Conservation (phyloP, 2,329 filamentous ascomycete genomes). For the Claviceps sp. region DNA sequence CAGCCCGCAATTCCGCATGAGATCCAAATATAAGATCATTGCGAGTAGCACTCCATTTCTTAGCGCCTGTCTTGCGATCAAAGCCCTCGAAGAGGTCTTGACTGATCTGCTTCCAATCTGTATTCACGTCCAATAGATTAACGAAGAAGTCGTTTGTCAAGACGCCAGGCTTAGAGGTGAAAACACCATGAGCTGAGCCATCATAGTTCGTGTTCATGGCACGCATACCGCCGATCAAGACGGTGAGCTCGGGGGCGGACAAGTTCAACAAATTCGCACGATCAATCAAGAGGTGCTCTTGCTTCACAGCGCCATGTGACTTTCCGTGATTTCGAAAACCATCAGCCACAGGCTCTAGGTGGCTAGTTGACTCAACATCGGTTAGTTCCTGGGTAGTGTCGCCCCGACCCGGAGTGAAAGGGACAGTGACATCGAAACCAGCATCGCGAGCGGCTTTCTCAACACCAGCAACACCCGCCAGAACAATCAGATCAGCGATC, state of each 20-base stretch:
- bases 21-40: conserved; percentile 58
- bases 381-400: conserved; percentile 63
- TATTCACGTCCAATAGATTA: conserved; percentile 58
- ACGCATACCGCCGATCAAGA: conserved; percentile 59
- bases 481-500: conserved; percentile 65
- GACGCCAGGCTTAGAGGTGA: conserved; percentile 53
- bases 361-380: conserved; percentile 47
- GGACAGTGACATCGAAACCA: conserved; percentile 40
- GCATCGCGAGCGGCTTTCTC: conserved; percentile 52
- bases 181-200: conserved; percentile 50
- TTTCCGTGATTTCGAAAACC: conserved; percentile 71
- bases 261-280: conserved; percentile 57
- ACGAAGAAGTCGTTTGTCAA: conserved; percentile 74
- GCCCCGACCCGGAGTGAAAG: conserved; percentile 59
- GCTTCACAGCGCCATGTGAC: conserved; percentile 43
- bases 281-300: conserved; percentile 61
- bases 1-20: conserved; percentile 59
- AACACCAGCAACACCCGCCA: conserved; percentile 56
- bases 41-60: conserved; percentile 59
- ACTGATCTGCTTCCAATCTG: conserved; percentile 40
- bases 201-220: conserved; percentile 59
- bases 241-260: conserved; percentile 56
- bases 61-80: conserved; percentile 50
- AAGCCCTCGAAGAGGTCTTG: conserved; percentile 48
- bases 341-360: conserved; percentile 58